Evolutionary conservation across 331 rosid genomes (phyloP).

Genomic region (Rosa hybrid): DNA sequence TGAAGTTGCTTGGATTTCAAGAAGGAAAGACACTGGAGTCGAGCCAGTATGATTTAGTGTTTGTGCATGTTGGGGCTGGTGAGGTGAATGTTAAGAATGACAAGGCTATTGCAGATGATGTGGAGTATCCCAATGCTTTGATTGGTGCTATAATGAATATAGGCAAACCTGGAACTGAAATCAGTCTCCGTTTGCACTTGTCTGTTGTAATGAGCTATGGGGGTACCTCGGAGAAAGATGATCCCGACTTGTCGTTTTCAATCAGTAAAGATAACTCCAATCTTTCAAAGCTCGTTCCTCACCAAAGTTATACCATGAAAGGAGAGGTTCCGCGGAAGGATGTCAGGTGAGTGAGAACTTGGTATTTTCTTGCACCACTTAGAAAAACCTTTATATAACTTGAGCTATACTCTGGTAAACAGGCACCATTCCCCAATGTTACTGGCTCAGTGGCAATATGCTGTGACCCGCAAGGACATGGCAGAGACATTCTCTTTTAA

Average conservation of each 20-base stretch:
- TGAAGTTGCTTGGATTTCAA: conserved; percentile 77
- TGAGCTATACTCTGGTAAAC: conserved; percentile 36
- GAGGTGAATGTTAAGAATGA: conserved; percentile 40
- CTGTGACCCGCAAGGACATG: conserved; percentile 86
- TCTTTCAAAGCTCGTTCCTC: conserved; percentile 62
- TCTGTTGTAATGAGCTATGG: conserved; percentile 86
- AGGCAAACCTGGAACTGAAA: conserved; percentile 61
- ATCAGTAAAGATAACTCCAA: conserved; percentile 32
- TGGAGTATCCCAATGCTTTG: conserved; percentile 61
- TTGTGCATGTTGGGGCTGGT: conserved; percentile 75
- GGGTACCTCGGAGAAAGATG: conserved; percentile 45
- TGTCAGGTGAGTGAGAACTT: conserved; percentile 61
- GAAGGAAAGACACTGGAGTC: conserved; percentile 55
- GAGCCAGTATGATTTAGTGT: conserved; percentile 68
- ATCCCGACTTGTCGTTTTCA: conserved; percentile 47
- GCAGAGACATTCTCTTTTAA: conserved; percentile 59
- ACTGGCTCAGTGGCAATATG: conserved; percentile 83
- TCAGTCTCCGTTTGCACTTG: conserved; percentile 71
- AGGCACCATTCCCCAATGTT: conserved; percentile 85
- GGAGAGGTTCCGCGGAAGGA: conserved; percentile 71
- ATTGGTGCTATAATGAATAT: conserved; percentile 59
- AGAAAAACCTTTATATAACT: conserved; percentile 12
- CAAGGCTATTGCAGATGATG: conserved; percentile 35
- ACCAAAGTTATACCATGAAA: conserved; percentile 79
- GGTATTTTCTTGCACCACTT: conserved; percentile 5